These are phyloP conservation scores for Starmerella etchellsii DNA, from an alignment of 805 yeast genomes.

Conservation along the genomic window DNA sequence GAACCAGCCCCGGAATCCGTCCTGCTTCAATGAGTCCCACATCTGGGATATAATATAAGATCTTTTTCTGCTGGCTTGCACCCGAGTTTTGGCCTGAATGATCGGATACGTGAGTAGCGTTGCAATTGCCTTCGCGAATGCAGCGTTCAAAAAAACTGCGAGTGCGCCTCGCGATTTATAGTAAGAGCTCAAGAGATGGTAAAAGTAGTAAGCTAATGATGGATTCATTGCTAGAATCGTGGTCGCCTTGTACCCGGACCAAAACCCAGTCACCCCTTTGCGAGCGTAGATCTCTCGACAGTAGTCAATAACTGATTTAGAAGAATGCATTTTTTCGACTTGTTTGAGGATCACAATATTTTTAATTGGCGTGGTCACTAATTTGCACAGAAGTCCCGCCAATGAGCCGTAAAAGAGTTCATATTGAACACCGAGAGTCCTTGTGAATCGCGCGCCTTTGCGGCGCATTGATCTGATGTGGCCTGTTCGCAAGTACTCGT, in stretches of 20 bases:
- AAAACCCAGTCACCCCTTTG: constrained; percentile 26
- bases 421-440: constrained; percentile 23
- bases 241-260: constrained; percentile 27
- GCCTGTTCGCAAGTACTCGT: constrained; percentile 23
- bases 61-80: constrained; percentile 35
- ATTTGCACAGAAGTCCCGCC: constrained; percentile 27
- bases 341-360: constrained; percentile 25
- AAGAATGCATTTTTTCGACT: not conserved
- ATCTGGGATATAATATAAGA: constrained; percentile 2
- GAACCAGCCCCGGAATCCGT: constrained; percentile 67
- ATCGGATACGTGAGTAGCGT: constrained; percentile 61
- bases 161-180: constrained; percentile 20
- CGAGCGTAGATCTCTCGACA: constrained; percentile 21
- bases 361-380: constrained; percentile 25
- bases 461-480: constrained; percentile 15
- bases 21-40: constrained; percentile 45
- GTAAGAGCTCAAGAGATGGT: constrained; percentile 22
- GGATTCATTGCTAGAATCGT: constrained; percentile 25
- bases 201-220: constrained; percentile 27
- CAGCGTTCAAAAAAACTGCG: constrained; percentile 55
- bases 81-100: constrained; percentile 59
- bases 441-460: constrained; percentile 20
- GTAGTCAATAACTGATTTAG: constrained; percentile 8
- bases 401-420: constrained; percentile 25
- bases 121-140: constrained; percentile 53